Base-by-base conservation (phyloP, 345 rosid genomes). In the Trapa incisa region DNA sequence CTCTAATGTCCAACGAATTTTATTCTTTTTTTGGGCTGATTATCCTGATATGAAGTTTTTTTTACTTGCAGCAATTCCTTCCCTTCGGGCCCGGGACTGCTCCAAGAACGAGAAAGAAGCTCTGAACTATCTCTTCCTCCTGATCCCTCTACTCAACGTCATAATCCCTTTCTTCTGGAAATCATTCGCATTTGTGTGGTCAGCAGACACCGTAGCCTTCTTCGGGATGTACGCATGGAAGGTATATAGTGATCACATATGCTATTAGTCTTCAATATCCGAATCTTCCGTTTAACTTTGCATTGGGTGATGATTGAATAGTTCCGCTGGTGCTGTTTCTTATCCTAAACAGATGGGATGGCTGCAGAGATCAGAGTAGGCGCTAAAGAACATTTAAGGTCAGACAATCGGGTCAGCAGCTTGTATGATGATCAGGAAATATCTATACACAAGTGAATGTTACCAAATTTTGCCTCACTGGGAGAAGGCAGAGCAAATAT, bases 161-260 rank as follows among this genome's bases (percentile, higher is more conserved):
- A 70, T 74, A 67, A 93, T 90, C 32, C 98, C 96, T 0, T 88
- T 90, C 96, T 89, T 92, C 64, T 83, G 78, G 82, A 93, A 93
- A 75, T 93, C 98, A 0, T 90, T 93, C 73, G 81, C 98, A 9
- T 73, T 85, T 60, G 97, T 90, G 72, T 93, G 97, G 98, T 89
- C 98, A 53, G 97, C 96, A 56, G 98, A 93, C 75, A 86, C 83
- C 0, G 61, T 82, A 64, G 94, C 89, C 71, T 93, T 93, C 87
- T 86, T 93, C 66, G 83, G 74, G 0, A 84, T 93, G 92, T 93
- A 93, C 74, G 92, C 96, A 60, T 93, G 98, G 98, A 93, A 93
- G 98, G 98, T 93, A 83, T 53, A 13, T 3, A 22, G 29, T 6
- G 42, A 33, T 33, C 37, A 37, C 15, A 61, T 7, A 66, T 41